These are phyloP conservation scores for Cercospora beticola DNA, from an alignment of 2,329 filamentous ascomycete species.

Conservation along the genomic window DNA sequence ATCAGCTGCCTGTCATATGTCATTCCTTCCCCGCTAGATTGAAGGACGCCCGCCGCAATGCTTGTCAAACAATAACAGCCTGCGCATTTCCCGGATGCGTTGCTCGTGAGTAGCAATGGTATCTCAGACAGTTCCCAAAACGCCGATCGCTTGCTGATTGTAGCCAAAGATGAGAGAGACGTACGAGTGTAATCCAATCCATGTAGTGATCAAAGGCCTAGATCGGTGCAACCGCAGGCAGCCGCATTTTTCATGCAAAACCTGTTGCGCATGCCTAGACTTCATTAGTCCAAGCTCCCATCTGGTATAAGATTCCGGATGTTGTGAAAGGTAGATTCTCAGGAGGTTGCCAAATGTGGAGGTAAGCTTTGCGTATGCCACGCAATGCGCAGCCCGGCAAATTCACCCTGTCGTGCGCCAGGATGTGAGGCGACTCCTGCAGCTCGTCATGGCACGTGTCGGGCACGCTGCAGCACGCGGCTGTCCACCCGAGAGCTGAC, in stretches of 20 bases:
- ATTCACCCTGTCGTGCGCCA: not conserved
- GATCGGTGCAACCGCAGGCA: not conserved
- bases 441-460: conserved; percentile 6
- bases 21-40: not conserved
- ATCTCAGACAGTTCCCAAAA: conserved; percentile 7
- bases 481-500: not conserved
- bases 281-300: conserved; percentile 1
- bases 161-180: conserved; percentile 3
- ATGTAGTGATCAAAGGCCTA: not conserved
- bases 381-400: not conserved
- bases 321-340: not conserved
- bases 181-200: not conserved
- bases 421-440: conserved; percentile 2
- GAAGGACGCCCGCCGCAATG: conserved; percentile 11
- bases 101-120: conserved; percentile 11
- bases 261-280: not conserved
- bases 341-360: not conserved
- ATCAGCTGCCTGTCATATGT: not conserved
- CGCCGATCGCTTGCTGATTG: conserved; percentile 8
- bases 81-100: not conserved
- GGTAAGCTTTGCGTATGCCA: conserved; percentile 11
- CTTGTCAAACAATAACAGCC: not conserved
- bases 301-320: not conserved
- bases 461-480: not conserved
- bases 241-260: not conserved